Base-by-base conservation (phyloP, 441 rosid genomes). In the Omphalea diandra region DNA sequence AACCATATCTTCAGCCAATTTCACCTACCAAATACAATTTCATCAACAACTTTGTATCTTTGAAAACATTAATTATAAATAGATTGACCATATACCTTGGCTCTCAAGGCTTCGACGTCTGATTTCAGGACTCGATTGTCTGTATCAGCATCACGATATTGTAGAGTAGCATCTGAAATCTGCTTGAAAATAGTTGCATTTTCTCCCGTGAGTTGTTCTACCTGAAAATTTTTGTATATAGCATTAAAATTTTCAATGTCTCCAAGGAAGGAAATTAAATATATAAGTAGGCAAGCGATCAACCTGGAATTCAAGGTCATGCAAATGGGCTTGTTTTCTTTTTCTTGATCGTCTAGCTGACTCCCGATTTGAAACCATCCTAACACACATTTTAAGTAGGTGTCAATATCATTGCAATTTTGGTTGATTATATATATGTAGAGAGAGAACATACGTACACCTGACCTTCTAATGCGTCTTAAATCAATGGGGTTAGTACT, bases 271-370 rank as follows among this genome's bases (percentile, higher is more conserved):
- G n/a, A n/a, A n/a, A n/a, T n/a, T n/a, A n/a, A n/a, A n/a, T n/a
- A n/a, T n/a, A n/a, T n/a, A n/a, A n/a, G n/a, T n/a, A n/a, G n/a
- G n/a, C n/a, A n/a, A n/a, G n/a, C n/a, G n/a, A n/a, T 22, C 31
- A 7, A 90, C 97, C 86, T 84, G 91, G 14, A 76, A 31, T 75
- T 94, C 94, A 63, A 94, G 88, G 47, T 86, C 95, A 9, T 76
- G 77, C 72, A 86, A 69, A 41, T 83, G 87, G 26, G 86, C 95
- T 82, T 90, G 89, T 71, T 82, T 88, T 81, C 89, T 87, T 79
- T 71, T 83, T 75, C 98, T 88, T 3, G 97, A 91, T 64, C 95
- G 73, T 76, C 76, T 84, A 14, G 98, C 98, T 27, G 98, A 94
- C 77, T 90, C 89, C 40, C 97, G 81, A 73, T 94, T 94, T 6